Conservation (phyloP, 768 basidiomycete species). For the Leccinum fibrillosum region DNA sequence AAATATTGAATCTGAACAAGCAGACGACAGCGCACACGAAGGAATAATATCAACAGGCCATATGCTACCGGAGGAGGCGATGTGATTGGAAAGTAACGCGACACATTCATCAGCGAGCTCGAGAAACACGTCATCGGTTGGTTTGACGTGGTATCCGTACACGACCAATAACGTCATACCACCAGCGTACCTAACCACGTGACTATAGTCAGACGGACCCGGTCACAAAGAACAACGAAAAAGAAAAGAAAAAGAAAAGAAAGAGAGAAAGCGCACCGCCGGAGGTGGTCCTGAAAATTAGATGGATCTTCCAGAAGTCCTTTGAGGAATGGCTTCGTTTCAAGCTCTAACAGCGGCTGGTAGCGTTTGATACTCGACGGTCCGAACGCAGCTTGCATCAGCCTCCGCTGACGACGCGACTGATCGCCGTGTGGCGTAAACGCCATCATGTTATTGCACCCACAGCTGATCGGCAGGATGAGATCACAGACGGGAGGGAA, state of each 20-base stretch:
- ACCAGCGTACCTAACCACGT: conserved; percentile 44
- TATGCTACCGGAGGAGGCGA: conserved; percentile 42
- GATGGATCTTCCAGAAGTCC: conserved; percentile 45
- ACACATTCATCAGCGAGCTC: conserved; percentile 42
- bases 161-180: conserved; percentile 53
- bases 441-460: conserved; percentile 69
- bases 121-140: conserved; percentile 40
- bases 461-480: conserved; percentile 35
- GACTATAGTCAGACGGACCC: conserved; percentile 19
- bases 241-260: neutral
- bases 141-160: conserved; percentile 54
- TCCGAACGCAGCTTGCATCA: conserved; percentile 65
- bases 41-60: conserved; percentile 43
- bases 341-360: conserved; percentile 52
- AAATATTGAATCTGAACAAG: no score
- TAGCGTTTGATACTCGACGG: conserved; percentile 51
- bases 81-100: conserved; percentile 39
- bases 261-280: conserved; percentile 24
- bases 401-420: conserved; percentile 59
- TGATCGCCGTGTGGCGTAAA: conserved; percentile 66
- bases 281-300: conserved; percentile 34
- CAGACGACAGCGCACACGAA: conserved; percentile 21
- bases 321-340: conserved; percentile 56
- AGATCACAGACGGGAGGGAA: neutral
- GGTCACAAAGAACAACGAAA: neutral